These are phyloP conservation scores for Geranomyces variabilis DNA, from an alignment of 192 early-diverging fungal genomes.

Conservation along the genomic window DNA sequence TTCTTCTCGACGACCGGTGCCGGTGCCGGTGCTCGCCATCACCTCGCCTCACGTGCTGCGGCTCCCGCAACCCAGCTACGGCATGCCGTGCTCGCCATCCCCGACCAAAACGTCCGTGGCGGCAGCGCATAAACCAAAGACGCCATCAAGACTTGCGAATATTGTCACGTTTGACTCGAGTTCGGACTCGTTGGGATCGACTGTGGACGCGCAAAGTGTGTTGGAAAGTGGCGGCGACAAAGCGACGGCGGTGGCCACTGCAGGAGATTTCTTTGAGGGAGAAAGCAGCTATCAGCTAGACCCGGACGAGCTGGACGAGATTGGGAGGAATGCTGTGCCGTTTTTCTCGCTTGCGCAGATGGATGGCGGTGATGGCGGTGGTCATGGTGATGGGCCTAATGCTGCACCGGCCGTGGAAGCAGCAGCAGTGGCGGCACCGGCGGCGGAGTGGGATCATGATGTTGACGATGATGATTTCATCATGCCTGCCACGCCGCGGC, in stretches of 20 bases:
- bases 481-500: too few species aligned
- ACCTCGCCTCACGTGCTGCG: not conserved
- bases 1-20: too few species aligned
- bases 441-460: too few species aligned
- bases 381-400: too few species aligned
- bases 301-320: slow-evolving; percentile 9
- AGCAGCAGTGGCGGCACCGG: too few species aligned
- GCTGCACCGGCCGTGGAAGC: too few species aligned
- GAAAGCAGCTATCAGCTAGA: slow-evolving; percentile 9
- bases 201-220: not conserved
- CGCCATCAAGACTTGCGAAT: slow-evolving; percentile 9
- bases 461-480: too few species aligned
- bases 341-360: too few species aligned
- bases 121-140: slow-evolving; percentile 10
- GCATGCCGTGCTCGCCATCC: not conserved
- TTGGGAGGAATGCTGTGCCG: too few species aligned
- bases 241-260: not conserved
- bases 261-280: not conserved
- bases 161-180: slow-evolving; percentile 4
- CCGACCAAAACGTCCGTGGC: not conserved
- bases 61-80: not conserved
- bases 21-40: not conserved
- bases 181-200: not conserved
- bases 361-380: too few species aligned
- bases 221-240: not conserved